Percentiles rank a stretch among this genome's conserved stretches.
Conservation (phyloP, 78 protist genomes). For the Dictyostelium discoideum region dicty_2.7 NC_007088.5:2958001-2958500, state of each 20-base stretch:
- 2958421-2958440: neutral
- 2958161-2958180: neutral
- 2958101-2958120: neutral
- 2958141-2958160: neutral
- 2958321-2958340: neutral
- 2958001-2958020: slow-evolving; percentile 2
- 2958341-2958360: neutral
- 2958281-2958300: slow-evolving; percentile 21
- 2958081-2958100: neutral
- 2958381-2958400: neutral
- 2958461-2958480: neutral
- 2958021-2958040: slow-evolving; percentile 30
- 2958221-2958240: neutral
- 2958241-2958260: neutral
- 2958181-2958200: slow-evolving; percentile 17
- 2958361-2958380: slow-evolving; percentile 3
- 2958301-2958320: neutral
- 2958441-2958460: neutral
- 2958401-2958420: neutral
- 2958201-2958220: neutral
- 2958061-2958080: neutral
- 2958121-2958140: neutral
- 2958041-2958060: slow-evolving; percentile 8
- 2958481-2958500: slow-evolving; percentile 26
- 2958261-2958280: neutral